A percentile compares a stretch with the other conserved stretches of the same genome.
phyloP scores from a whole-genome alignment of 1,139 yeast genomes.

The Eremothecium sinecaudum region DNA sequence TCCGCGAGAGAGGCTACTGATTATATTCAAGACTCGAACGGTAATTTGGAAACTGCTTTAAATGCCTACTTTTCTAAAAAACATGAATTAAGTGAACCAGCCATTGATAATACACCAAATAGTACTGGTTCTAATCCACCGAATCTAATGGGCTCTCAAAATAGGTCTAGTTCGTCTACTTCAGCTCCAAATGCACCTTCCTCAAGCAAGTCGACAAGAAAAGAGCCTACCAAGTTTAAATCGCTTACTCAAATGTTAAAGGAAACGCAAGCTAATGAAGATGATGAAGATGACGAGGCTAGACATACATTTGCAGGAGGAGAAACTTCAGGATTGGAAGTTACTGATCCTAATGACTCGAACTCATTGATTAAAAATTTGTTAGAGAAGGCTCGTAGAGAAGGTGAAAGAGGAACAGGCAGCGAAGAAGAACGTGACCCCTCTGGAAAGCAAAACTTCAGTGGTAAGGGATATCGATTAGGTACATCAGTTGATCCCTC shows the following conservation, averaged over 20 bases:
- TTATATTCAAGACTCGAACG: slow-evolving; percentile 33
- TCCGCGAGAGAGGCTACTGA: slow-evolving; percentile 39
- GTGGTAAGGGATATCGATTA: slow-evolving; percentile 72
- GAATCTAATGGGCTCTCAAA: slow-evolving; percentile 2
- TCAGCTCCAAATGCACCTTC: slow-evolving; percentile 1
- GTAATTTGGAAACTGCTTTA: slow-evolving; percentile 28
- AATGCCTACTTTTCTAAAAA: slow-evolving; percentile 27
- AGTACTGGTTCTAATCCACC: slow-evolving; percentile 4
- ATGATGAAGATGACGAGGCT: slow-evolving; percentile 54
- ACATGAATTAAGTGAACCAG: background rate
- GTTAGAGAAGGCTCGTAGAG: slow-evolving; percentile 47
- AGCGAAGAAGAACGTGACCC: slow-evolving; percentile 36
- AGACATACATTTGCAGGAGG: slow-evolving; percentile 83
- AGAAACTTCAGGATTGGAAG: slow-evolving; percentile 87
- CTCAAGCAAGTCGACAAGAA: slow-evolving; percentile 7
- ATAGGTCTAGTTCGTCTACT: background rate
- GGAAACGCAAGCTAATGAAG: slow-evolving; percentile 28
- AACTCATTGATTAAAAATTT: slow-evolving; percentile 47
- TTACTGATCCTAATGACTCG: slow-evolving; percentile 75
- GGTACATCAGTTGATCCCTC: slow-evolving; percentile 46
- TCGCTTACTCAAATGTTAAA: slow-evolving; percentile 47
- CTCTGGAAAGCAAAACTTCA: slow-evolving; percentile 30
- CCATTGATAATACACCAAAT: background rate
- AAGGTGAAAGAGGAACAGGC: slow-evolving; percentile 32
- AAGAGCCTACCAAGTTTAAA: slow-evolving; percentile 33